Evolutionary conservation across 495 filamentous ascomycete genomes (phyloP), one percentile per base, ranked within the genome.

Genomic region (Geopyxis carbonaria): DNA sequence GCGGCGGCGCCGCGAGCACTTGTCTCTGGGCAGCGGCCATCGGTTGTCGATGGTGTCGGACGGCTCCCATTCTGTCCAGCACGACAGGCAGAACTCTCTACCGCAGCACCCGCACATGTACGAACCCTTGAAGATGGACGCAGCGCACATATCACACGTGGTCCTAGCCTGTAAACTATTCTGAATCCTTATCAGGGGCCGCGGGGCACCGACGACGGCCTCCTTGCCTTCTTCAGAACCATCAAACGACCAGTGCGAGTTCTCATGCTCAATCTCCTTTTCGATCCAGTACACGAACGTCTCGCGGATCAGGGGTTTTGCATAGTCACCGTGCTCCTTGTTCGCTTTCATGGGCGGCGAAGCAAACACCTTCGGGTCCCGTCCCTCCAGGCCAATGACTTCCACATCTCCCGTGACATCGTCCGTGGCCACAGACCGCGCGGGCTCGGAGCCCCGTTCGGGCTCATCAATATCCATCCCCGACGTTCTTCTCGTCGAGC

Each of bases 91-190:
- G 13, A 45, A 37, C 41, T 58, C 56, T 7, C 20, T 37, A 3
- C 56, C 56, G 5, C 56, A 58, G 23, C 51, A 45, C 1, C 56
- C 51, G 33, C 55, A 58, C 16, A 58, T 30, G 19, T 51, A 58
- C 20, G 39, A 28, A 18, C 56, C 55, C 22, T 58, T 44, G 24
- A 49, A 53, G 25, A 54, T 53, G 3, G 43, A 46, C 7, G 55
- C 50, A 23, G 42, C 31, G 15, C 56, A 58, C 9, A 38, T 29
- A 25, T 58, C 56, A 19, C 56, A 58, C 20, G 44, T 31, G 14
- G 43, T 42, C 6, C 55, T 45, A 11, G 43, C 36, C 10, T 43
- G 31, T 6, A 51, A 47, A 8, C 22, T 33, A 14, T 31, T 15
- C n/a, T 38, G 37, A 3, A 55, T 44, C 5, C 55, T 38, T 16